Evolutionary conservation across 2,329 filamentous ascomycete species (phyloP).

Genomic region (Dactylellina haptotyla): DNA sequence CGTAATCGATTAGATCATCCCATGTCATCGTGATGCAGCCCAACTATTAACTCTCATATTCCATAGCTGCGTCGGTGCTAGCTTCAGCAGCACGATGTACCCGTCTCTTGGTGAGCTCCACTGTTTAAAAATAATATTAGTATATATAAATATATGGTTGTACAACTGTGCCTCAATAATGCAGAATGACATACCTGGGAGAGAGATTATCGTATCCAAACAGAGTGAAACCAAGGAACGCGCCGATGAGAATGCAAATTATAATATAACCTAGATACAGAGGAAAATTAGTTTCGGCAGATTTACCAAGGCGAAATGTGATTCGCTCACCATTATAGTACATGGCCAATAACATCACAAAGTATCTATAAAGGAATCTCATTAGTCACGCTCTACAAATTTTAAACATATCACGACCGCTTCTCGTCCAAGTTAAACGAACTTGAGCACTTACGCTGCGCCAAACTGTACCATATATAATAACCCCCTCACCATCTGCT

Average conservation of each 20-base stretch:
- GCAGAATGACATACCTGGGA: slow-evolving; percentile 25
- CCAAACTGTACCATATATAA: slow-evolving; percentile 77
- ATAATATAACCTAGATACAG: slow-evolving; percentile 73
- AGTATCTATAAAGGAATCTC: slow-evolving; percentile 20
- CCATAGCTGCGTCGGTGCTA: background rate
- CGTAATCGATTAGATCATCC: too few species aligned
- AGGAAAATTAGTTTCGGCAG: background rate
- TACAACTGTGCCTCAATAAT: too few species aligned
- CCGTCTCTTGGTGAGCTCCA: slow-evolving; percentile 46
- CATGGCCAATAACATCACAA: slow-evolving; percentile 67
- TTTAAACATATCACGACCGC: background rate
- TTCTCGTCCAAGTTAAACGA: background rate
- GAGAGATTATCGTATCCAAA: slow-evolving; percentile 73
- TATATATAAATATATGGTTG: too few species aligned
- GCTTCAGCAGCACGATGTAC: slow-evolving; percentile 45
- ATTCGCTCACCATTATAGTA: slow-evolving; percentile 66
- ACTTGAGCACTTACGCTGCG: slow-evolving; percentile 12
- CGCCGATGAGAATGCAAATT: slow-evolving; percentile 81
- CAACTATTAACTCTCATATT: background rate
- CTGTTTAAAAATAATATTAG: too few species aligned
- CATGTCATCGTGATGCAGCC: too few species aligned
- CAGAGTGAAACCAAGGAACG: slow-evolving; percentile 76
- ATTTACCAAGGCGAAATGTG: background rate
- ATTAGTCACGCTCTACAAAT: background rate
- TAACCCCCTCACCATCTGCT: slow-evolving; percentile 74